These are phyloP conservation scores for Ophiostoma novo-ulmi DNA, from an alignment of 2,329 filamentous ascomycete species.

Conservation along the genomic window DNA sequence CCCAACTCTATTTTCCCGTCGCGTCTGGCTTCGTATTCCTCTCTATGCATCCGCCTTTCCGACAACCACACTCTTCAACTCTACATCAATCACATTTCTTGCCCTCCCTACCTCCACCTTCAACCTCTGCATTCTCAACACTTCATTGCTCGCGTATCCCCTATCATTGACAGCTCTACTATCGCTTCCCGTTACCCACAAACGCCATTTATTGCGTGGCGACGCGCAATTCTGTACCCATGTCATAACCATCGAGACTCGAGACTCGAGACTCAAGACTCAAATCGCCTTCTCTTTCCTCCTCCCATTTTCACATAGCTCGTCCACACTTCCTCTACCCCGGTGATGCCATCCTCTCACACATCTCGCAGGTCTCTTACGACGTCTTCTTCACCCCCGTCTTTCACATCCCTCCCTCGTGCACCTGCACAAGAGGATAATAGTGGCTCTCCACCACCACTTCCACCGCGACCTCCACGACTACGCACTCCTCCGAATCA, in stretches of 20 bases:
- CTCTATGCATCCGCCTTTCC: not conserved
- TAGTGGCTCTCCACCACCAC: slow-evolving; percentile 35
- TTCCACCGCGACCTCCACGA: slow-evolving; percentile 26
- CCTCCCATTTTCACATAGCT: not conserved
- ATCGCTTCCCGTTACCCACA: not conserved
- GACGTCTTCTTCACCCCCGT: slow-evolving; percentile 52
- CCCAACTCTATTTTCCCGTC: not conserved
- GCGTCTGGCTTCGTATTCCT: slow-evolving; percentile 9
- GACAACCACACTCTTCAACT: not conserved
- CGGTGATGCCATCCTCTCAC: slow-evolving; percentile 21
- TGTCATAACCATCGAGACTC: not conserved
- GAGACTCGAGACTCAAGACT: not conserved
- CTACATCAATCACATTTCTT: not conserved
- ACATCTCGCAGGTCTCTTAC: slow-evolving; percentile 37
- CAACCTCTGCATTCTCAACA: not conserved
- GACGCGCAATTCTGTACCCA: slow-evolving; percentile 11
- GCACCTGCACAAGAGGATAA: slow-evolving; percentile 56
- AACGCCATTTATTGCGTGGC: slow-evolving; percentile 2
- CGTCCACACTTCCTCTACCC: no score
- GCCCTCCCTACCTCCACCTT: not conserved
- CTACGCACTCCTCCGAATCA: slow-evolving; percentile 36
- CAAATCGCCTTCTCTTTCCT: not conserved
- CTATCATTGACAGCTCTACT: not conserved
- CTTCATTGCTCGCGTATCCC: not conserved
- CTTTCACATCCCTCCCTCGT: slow-evolving; percentile 52